Percentiles rank a stretch among this genome's conserved stretches.
Evolutionary conservation across 768 basidiomycete genomes (phyloP).

Genomic region (Clathrus columnatus): DNA sequence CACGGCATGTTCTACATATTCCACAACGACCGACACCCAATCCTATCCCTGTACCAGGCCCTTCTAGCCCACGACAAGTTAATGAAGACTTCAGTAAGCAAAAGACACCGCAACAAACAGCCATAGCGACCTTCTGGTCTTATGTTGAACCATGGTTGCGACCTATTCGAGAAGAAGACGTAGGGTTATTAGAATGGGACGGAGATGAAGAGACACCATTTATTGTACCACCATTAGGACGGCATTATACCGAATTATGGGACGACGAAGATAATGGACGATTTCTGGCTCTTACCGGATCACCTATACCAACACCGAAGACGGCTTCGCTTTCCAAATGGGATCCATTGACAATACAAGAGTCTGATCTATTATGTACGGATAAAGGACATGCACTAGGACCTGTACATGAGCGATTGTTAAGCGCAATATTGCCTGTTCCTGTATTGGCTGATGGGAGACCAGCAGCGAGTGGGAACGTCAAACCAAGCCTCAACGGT

Average conservation of each 20-base stretch:
- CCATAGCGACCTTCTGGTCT: slow-evolving; percentile 72
- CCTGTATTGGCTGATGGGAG: slow-evolving; percentile 27
- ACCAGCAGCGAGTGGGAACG: slow-evolving; percentile 2
- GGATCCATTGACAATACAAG: slow-evolving; percentile 75
- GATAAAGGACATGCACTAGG: slow-evolving; percentile 64
- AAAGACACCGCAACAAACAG: slow-evolving; percentile 66
- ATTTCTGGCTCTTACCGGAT: slow-evolving; percentile 35
- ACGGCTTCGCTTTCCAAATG: slow-evolving; percentile 57
- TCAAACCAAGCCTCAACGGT: slow-evolving; percentile 29
- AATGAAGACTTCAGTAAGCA: slow-evolving; percentile 81
- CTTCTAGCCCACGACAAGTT: slow-evolving; percentile 76
- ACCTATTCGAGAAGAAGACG: slow-evolving; percentile 86
- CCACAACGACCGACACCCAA: slow-evolving; percentile 55
- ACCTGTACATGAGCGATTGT: slow-evolving; percentile 76
- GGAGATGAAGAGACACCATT: slow-evolving; percentile 88
- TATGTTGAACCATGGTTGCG: slow-evolving; percentile 88
- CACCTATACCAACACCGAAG: slow-evolving; percentile 25
- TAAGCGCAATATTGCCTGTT: slow-evolving; percentile 64
- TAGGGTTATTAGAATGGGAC: slow-evolving; percentile 85
- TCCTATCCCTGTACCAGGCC: slow-evolving; percentile 62
- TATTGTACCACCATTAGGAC: slow-evolving; percentile 75
- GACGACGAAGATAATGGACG: slow-evolving; percentile 75
- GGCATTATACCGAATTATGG: slow-evolving; percentile 88
- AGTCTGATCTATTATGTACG: slow-evolving; percentile 60
- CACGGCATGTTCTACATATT: slow-evolving; percentile 40